These are phyloP conservation scores for Neopestalotiopsis sp. DNA, from an alignment of 2,329 filamentous ascomycete genomes.

Conservation along the genomic window DNA sequence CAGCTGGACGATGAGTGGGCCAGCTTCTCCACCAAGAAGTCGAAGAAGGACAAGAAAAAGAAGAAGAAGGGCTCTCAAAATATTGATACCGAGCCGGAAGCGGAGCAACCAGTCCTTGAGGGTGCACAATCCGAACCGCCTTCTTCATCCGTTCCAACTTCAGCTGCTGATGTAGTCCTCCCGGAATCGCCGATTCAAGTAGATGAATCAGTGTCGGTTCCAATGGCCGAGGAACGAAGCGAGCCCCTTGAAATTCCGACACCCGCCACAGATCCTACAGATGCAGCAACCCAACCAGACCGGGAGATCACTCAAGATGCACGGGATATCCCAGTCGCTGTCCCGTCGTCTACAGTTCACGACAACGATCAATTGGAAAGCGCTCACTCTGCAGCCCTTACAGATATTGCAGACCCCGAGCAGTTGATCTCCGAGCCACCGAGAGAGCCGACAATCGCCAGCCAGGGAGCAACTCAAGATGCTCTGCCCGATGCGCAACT, in stretches of 20 bases:
- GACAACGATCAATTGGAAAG: background rate
- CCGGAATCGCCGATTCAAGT: background rate
- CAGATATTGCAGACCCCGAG: no score
- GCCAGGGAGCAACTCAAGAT: background rate
- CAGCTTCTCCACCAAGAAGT: slow-evolving; percentile 27
- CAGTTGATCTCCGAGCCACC: background rate
- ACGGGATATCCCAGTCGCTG: background rate
- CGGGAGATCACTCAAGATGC: background rate
- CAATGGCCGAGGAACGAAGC: background rate
- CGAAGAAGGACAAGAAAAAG: slow-evolving; percentile 42
- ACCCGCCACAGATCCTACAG: background rate
- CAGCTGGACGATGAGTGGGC: slow-evolving; percentile 12
- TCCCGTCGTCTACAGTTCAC: background rate
- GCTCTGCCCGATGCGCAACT: background rate
- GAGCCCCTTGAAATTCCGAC: background rate
- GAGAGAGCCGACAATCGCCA: background rate
- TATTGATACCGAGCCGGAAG: slow-evolving; percentile 2
- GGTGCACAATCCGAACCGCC: background rate
- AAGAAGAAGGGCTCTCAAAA: slow-evolving; percentile 28
- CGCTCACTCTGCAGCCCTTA: no score
- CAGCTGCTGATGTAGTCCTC: background rate
- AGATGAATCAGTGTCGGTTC: background rate
- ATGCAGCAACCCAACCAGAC: background rate
- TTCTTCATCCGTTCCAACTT: background rate
- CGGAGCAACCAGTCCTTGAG: background rate